Conservation (phyloP, 2,329 filamentous ascomycete genomes). For the Lachnellula suecica region DNA sequence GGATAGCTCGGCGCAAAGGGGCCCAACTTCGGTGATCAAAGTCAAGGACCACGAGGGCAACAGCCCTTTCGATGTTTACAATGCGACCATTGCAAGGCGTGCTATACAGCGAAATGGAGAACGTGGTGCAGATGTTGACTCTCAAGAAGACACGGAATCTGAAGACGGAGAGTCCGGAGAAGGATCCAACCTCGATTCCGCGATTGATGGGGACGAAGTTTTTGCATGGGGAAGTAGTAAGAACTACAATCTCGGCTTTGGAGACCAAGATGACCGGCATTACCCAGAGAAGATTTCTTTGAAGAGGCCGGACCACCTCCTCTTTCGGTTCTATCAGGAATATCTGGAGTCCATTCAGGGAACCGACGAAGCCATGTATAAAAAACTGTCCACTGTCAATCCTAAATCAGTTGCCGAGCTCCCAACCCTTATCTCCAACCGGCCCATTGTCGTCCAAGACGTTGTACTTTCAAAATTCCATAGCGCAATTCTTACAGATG, state of each 20-base stretch:
- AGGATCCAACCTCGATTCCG: conserved; percentile 2
- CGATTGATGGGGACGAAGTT: conserved; percentile 73
- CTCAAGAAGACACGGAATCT: conserved; percentile 49
- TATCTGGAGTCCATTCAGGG: conserved; percentile 46
- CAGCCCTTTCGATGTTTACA: conserved; percentile 91
- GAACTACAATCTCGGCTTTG: conserved; percentile 87
- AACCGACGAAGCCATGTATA: conserved; percentile 18
- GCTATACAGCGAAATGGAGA: conserved; percentile 48
- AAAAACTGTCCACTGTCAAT: conserved; percentile 15
- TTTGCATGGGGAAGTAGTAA: conserved; percentile 97
- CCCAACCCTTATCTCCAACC: conserved; percentile 70
- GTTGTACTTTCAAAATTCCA: conserved; percentile 89
- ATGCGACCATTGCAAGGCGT: conserved; percentile 79
- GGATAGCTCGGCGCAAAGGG: conserved; percentile 57
- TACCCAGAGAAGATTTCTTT: conserved; percentile 83
- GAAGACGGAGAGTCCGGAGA: neutral
- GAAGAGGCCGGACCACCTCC: conserved; percentile 72
- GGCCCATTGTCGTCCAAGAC: conserved; percentile 75
- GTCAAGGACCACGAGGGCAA: conserved; percentile 95
- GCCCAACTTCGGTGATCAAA: conserved; percentile 75
- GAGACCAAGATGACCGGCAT: conserved; percentile 93
- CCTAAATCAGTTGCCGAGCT: conserved; percentile 49
- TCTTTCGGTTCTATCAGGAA: conserved; percentile 72
- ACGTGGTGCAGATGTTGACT: conserved; percentile 46
- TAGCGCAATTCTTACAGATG: conserved; percentile 82